A percentile compares a stretch with the other conserved stretches of the same genome.
phyloP scores from a whole-genome alignment of 257 asterid genomes.

The Penstemon davidsonii region DNA sequence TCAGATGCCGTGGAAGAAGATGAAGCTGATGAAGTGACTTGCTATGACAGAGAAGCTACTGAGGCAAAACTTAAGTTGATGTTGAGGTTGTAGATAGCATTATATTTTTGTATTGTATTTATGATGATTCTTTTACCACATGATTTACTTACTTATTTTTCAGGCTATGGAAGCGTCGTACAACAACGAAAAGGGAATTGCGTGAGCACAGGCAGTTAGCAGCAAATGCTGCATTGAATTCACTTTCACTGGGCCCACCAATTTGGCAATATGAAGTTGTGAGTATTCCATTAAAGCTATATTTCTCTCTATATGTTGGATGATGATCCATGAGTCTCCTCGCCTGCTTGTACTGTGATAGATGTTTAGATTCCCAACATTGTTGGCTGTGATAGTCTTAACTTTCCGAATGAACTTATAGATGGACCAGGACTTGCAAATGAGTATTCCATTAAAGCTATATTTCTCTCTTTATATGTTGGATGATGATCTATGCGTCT shows the following conservation, averaged over 20 bases:
- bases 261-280: slow-evolving; percentile 60
- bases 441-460: slow-evolving; percentile 31
- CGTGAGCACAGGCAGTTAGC: slow-evolving; percentile 69
- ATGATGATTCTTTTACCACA: slow-evolving; percentile 23
- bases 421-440: slow-evolving; percentile 15
- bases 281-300: slow-evolving; percentile 38
- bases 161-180: slow-evolving; percentile 87
- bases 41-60: slow-evolving; percentile 62
- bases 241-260: slow-evolving; percentile 77
- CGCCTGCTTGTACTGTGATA: slow-evolving; percentile 9
- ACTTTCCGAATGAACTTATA: slow-evolving; percentile 15
- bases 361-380: slow-evolving; percentile 17
- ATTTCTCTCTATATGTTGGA: background rate
- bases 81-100: slow-evolving; percentile 56
- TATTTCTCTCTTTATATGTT: slow-evolving; percentile 4
- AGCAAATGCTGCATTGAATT: slow-evolving; percentile 70
- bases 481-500: slow-evolving; percentile 5
- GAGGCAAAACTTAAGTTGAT: slow-evolving; percentile 83
- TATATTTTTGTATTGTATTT: slow-evolving; percentile 15
- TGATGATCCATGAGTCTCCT: slow-evolving; percentile 8
- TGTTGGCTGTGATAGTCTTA: background rate
- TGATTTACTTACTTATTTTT: slow-evolving; percentile 25
- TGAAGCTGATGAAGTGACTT: slow-evolving; percentile 45
- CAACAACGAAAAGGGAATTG: slow-evolving; percentile 63
- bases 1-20: slow-evolving; percentile 44